phyloP scores from a whole-genome alignment of 768 basidiomycete genomes.

The Daedaleopsis nitida region DNA sequence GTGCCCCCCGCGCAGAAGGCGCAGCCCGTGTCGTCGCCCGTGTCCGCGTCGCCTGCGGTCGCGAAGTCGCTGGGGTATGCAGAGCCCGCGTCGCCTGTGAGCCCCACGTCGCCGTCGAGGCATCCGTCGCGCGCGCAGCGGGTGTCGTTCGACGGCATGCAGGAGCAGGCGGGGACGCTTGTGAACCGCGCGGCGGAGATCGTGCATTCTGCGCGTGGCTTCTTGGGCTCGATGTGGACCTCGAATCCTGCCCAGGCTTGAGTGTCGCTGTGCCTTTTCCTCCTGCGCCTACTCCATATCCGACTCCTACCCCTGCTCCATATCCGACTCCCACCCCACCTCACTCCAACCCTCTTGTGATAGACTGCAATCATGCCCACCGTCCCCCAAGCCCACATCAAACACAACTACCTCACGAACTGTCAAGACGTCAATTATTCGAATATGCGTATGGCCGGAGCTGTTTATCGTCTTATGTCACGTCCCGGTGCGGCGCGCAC shows the following conservation, averaged over 20 bases:
- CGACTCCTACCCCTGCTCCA: background rate
- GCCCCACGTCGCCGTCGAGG: slow-evolving; percentile 17
- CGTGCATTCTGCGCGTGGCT: slow-evolving; percentile 77
- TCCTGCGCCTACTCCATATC: background rate
- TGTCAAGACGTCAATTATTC: slow-evolving; percentile 17
- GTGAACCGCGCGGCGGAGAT: slow-evolving; percentile 74
- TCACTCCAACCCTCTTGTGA: background rate
- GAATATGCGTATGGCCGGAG: slow-evolving; percentile 20
- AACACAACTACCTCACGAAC: background rate
- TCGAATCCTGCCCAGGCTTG: background rate
- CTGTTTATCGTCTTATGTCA: slow-evolving; percentile 8
- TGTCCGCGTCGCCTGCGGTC: slow-evolving; percentile 2
- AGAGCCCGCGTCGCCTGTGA: slow-evolving; percentile 2
- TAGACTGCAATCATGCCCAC: background rate
- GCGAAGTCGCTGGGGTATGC: too few relatives aligned
- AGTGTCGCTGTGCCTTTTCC: background rate
- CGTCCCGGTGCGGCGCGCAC: background rate
- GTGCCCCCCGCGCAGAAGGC: slow-evolving; percentile 18
- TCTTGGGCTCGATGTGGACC: slow-evolving; percentile 66
- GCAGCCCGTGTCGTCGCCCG: slow-evolving; percentile 9
- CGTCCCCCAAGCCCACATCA: background rate
- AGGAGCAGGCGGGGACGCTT: slow-evolving; percentile 43
- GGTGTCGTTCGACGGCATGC: slow-evolving; percentile 23
- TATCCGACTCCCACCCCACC: background rate
- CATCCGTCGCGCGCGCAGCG: slow-evolving; percentile 29